These are phyloP conservation scores for Gastrodia elata DNA, from an alignment of 106 monocot species.

Conservation along the genomic window DNA sequence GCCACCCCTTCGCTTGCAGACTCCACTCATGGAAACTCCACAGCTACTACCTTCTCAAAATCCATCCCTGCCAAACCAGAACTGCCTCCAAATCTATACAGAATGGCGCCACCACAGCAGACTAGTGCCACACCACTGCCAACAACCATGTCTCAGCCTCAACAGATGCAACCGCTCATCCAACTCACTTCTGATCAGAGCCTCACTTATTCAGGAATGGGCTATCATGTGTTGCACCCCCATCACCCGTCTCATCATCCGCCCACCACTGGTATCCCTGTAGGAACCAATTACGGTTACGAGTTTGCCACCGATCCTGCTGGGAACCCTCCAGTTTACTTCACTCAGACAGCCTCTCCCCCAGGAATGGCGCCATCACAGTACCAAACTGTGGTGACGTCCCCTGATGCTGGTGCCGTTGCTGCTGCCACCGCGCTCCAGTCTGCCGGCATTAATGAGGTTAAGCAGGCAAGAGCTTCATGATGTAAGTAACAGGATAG, in stretches of 20 bases:
- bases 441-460: neutral
- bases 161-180: slow-evolving; percentile 16
- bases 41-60: slow-evolving; percentile 11
- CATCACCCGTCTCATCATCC: slow-evolving; percentile 26
- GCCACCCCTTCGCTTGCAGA: slow-evolving; percentile 15
- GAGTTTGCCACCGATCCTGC: neutral
- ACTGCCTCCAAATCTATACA: slow-evolving; percentile 32
- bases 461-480: slow-evolving; percentile 20
- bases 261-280: neutral
- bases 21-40: slow-evolving; percentile 11
- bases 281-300: slow-evolving; percentile 10
- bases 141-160: neutral
- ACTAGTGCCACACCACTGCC: slow-evolving; percentile 2
- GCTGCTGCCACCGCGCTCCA: slow-evolving; percentile 3
- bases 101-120: slow-evolving; percentile 27
- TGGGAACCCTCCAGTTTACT: slow-evolving; percentile 3
- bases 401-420: neutral
- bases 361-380: slow-evolving; percentile 1
- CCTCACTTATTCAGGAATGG: slow-evolving; percentile 25
- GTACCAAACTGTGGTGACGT: slow-evolving; percentile 15
- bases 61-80: slow-evolving; percentile 27
- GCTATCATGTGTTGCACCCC: slow-evolving; percentile 57
- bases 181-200: slow-evolving; percentile 21
- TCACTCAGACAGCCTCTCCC: slow-evolving; percentile 4
- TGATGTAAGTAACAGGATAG: slow-evolving; percentile 12